These are phyloP conservation scores for bread wheat (Triticum aestivum) DNA, from an alignment of 176 grass and related monocot genomes.

Conservation along the genomic window IWGSC_CS_RefSeq_v2.1 NC_057808.1:340285625-340286124, in stretches of 20 bases:
- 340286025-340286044: no score
- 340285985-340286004: slow-evolving; percentile 9
- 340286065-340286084: background rate
- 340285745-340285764: slow-evolving; percentile 63
- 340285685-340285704: slow-evolving; percentile 29
- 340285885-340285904: slow-evolving; percentile 70
- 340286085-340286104: background rate
- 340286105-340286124: background rate
- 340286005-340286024: background rate
- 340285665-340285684: slow-evolving; percentile 57
- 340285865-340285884: slow-evolving; percentile 66
- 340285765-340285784: slow-evolving; percentile 35
- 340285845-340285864: slow-evolving; percentile 73
- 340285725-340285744: slow-evolving; percentile 55
- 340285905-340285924: slow-evolving; percentile 58
- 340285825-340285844: slow-evolving; percentile 72
- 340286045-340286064: slow-evolving; percentile 32
- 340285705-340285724: slow-evolving; percentile 51
- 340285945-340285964: slow-evolving; percentile 60
- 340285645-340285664: slow-evolving; percentile 39
- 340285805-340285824: slow-evolving; percentile 54
- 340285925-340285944: slow-evolving; percentile 66
- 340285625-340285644: slow-evolving; percentile 47
- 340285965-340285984: slow-evolving; percentile 11
- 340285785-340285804: slow-evolving; percentile 30